These are phyloP conservation scores for Populus pruinosa DNA, from an alignment of 345 rosid species.

Conservation along the genomic window DNA sequence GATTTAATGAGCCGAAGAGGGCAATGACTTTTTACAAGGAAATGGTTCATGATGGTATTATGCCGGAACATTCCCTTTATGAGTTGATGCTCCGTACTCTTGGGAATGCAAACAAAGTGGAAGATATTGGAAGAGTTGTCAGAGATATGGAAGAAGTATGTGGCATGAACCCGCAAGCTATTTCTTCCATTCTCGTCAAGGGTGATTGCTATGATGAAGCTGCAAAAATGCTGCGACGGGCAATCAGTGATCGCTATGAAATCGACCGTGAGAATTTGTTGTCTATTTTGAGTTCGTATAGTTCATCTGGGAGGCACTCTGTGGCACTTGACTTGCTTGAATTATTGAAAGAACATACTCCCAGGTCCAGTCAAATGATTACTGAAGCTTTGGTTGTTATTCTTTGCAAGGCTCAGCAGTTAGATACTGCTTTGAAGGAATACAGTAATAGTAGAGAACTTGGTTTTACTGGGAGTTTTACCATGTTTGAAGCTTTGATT, in stretches of 20 bases:
- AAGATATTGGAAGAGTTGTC: conserved; percentile 56
- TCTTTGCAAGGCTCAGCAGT: conserved; percentile 64
- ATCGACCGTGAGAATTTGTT: conserved; percentile 54
- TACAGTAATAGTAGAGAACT: conserved; percentile 45
- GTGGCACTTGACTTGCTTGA: conserved; percentile 83
- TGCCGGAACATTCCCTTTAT: conserved; percentile 54
- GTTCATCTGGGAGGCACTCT: conserved; percentile 65
- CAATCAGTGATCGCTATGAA: conserved; percentile 50
- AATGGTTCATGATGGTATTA: conserved; percentile 59
- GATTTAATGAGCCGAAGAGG: conserved; percentile 56
- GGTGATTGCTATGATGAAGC: conserved; percentile 84
- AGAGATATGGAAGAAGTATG: conserved; percentile 67
- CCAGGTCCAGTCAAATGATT: conserved; percentile 47
- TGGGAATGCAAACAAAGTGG: conserved; percentile 46
- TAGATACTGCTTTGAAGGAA: conserved; percentile 65
- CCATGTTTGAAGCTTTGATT: conserved; percentile 70
- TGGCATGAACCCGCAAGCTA: conserved; percentile 55
- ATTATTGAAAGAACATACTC: conserved; percentile 52
- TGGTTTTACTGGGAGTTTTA: conserved; percentile 43
- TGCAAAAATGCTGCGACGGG: conserved; percentile 58
- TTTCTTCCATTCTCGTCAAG: conserved; percentile 74
- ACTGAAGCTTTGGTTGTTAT: conserved; percentile 64
- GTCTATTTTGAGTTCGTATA: conserved; percentile 69
- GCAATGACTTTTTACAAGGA: conserved; percentile 58
- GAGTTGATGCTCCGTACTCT: conserved; percentile 54